Percentiles rank a stretch among this genome's conserved stretches.
Evolutionary conservation across 1,284 basidiomycete genomes (phyloP).

Genomic region (Naganishia albida): DNA sequence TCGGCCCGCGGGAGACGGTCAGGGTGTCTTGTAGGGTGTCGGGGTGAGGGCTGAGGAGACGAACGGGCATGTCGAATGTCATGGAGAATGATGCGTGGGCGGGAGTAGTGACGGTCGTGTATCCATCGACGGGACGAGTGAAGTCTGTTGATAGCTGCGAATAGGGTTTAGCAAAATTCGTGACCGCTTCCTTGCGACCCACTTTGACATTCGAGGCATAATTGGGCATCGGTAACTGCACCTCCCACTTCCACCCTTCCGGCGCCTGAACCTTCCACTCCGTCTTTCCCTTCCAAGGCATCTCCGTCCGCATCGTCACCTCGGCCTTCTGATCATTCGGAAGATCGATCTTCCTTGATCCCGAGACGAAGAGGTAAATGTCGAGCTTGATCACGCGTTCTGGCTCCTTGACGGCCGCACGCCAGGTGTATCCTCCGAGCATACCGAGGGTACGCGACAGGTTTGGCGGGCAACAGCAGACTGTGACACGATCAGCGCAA

Average conservation of each 20-base stretch:
- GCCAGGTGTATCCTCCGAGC: slow-evolving; percentile 46
- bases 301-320: slow-evolving; percentile 38
- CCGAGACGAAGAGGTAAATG: slow-evolving; percentile 42
- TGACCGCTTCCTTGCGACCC: no score
- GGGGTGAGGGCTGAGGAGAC: slow-evolving; percentile 40
- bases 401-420: slow-evolving; percentile 33
- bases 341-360: slow-evolving; percentile 39
- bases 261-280: slow-evolving; percentile 36
- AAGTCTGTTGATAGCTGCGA: slow-evolving; percentile 29
- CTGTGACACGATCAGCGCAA: slow-evolving; percentile 30
- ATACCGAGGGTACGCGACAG: slow-evolving; percentile 44
- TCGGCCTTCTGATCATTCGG: slow-evolving; percentile 34
- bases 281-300: slow-evolving; percentile 43
- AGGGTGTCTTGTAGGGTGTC: slow-evolving; percentile 40
- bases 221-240: slow-evolving; percentile 38
- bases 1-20: slow-evolving; percentile 43
- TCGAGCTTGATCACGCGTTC: slow-evolving; percentile 37
- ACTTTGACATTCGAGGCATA: slow-evolving; percentile 41
- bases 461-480: slow-evolving; percentile 48
- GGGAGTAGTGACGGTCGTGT: slow-evolving; percentile 24
- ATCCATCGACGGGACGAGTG: slow-evolving; percentile 31
- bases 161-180: no score
- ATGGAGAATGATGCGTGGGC: slow-evolving; percentile 27
- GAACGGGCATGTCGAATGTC: slow-evolving; percentile 40
- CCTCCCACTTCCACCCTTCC: slow-evolving; percentile 40